Evolutionary conservation across 2,329 filamentous ascomycete species (phyloP).

Genomic region (Diaporthe aspalathi): DNA sequence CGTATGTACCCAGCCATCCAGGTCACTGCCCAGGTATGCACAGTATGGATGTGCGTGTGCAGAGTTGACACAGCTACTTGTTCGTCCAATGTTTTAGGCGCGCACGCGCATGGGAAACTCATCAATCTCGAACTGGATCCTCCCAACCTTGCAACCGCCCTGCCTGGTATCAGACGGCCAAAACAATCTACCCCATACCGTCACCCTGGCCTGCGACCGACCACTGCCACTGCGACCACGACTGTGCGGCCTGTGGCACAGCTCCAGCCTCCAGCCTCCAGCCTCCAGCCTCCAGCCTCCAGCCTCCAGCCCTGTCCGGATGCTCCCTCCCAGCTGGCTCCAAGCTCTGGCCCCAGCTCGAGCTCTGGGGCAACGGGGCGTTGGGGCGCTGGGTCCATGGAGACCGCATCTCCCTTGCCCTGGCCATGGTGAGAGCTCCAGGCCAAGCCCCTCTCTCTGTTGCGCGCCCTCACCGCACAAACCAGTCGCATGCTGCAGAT

Average conservation of each 20-base stretch:
- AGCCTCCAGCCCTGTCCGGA: slow-evolving; percentile 20
- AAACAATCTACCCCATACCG: slow-evolving; percentile 25
- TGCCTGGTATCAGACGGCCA: slow-evolving; percentile 5
- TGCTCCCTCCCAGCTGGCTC: slow-evolving; percentile 16
- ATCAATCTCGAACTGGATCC: slow-evolving; percentile 32
- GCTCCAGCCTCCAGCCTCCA: no score
- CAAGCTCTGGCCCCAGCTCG: slow-evolving; percentile 12
- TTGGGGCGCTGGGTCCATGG: neutral
- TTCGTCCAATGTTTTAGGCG: slow-evolving; percentile 24
- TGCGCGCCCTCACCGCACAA: slow-evolving; percentile 19
- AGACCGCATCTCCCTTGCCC: slow-evolving; percentile 5
- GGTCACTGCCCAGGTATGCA: no score
- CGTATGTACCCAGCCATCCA: no score
- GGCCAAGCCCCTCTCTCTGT: neutral
- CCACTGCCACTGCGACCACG: neutral
- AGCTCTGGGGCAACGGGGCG: neutral
- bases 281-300: no score
- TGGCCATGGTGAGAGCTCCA: slow-evolving; percentile 18
- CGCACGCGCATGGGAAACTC: slow-evolving; percentile 10
- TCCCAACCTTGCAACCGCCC: slow-evolving; percentile 20
- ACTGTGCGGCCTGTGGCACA: neutral
- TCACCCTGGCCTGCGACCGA: slow-evolving; percentile 19
- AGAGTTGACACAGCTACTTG: neutral
- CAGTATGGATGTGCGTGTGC: neutral
- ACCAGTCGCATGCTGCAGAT: slow-evolving; percentile 32